These are phyloP conservation scores for Capsicum baccatum DNA, from an alignment of 257 asterid genomes.

Conservation along the genomic window DNA sequence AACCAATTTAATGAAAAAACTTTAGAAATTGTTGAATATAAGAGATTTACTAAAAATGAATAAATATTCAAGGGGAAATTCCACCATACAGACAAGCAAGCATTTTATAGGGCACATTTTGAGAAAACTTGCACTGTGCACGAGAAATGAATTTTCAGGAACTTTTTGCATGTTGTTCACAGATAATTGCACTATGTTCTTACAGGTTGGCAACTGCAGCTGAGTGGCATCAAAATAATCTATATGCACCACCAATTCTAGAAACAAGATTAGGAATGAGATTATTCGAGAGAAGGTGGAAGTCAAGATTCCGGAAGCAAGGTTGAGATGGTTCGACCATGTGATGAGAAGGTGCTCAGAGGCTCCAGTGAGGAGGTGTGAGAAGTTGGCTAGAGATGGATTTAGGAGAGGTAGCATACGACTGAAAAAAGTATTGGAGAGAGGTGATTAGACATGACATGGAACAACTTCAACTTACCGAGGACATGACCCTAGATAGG, in stretches of 20 bases:
- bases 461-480: too few species aligned
- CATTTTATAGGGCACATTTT: background rate
- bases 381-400: too few species aligned
- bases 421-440: too few species aligned
- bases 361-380: too few species aligned
- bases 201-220: background rate
- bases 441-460: too few species aligned
- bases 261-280: background rate
- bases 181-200: background rate
- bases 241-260: background rate
- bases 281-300: too few species aligned
- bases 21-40: background rate
- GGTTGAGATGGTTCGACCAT: too few species aligned
- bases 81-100: conserved; percentile 5
- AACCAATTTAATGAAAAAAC: background rate
- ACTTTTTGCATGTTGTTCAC: conserved; percentile 12
- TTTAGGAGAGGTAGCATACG: too few species aligned
- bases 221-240: conserved; percentile 3
- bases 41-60: background rate
- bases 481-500: too few species aligned
- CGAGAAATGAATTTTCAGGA: conserved; percentile 4
- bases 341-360: too few species aligned
- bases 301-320: too few species aligned
- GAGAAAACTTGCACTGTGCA: background rate
- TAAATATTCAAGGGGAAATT: background rate